Evolutionary conservation across 805 yeast species (phyloP).

Genomic region (Lipomyces japonicus): DNA sequence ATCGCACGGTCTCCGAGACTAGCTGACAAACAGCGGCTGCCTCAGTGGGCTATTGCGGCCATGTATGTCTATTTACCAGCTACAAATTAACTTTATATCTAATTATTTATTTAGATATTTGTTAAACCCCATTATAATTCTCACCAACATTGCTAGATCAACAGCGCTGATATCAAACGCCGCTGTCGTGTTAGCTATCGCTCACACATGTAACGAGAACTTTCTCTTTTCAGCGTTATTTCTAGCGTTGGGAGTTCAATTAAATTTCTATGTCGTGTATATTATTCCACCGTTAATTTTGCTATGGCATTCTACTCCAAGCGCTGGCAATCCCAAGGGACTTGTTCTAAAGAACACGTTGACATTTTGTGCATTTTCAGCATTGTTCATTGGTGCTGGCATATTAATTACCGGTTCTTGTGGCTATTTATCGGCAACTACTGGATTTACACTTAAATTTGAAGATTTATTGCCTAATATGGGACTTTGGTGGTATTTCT

Average conservation of each 20-base stretch:
- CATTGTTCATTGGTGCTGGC: background rate
- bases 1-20: conserved; percentile 40
- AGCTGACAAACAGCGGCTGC: conserved; percentile 23
- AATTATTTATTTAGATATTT: conserved; percentile 43
- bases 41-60: conserved; percentile 51
- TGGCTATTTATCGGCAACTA: conserved; percentile 50
- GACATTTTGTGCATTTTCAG: too few relatives aligned
- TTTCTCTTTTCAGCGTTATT: conserved; percentile 45
- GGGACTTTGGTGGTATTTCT: conserved; percentile 98
- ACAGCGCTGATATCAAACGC: conserved; percentile 59
- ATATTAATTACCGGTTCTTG: conserved; percentile 29
- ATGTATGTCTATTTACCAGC: conserved; percentile 33
- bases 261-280: conserved; percentile 60
- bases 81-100: background rate
- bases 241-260: conserved; percentile 60
- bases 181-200: conserved; percentile 48
- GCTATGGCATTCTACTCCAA: conserved; percentile 33
- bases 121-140: conserved; percentile 74
- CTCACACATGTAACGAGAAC: conserved; percentile 41
- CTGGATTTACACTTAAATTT: conserved; percentile 55
- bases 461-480: conserved; percentile 79
- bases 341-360: too few relatives aligned
- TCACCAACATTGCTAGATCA: conserved; percentile 66
- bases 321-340: too few relatives aligned
- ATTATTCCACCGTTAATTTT: conserved; percentile 50